These are phyloP conservation scores for Tylopilus cervinicoccineus DNA, from an alignment of 768 basidiomycete genomes.

Conservation along the genomic window DNA sequence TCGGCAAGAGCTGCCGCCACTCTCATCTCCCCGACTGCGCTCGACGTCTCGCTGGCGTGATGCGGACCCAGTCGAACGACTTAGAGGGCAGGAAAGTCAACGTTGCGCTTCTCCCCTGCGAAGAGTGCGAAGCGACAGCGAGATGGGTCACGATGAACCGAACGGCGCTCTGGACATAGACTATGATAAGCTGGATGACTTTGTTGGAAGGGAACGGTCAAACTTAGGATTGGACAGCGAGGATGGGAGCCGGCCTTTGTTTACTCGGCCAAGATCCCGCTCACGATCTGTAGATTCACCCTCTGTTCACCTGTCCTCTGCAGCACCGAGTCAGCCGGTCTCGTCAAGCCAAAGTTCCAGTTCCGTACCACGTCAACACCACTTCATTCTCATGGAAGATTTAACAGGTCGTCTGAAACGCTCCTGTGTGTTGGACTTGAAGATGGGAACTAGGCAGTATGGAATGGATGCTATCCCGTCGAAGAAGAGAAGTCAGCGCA, in stretches of 20 bases:
- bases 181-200: slow-evolving; percentile 24
- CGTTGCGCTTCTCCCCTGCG: slow-evolving; percentile 41
- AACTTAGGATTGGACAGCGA: slow-evolving; percentile 17
- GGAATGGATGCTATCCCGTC: slow-evolving; percentile 88
- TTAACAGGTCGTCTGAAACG: slow-evolving; percentile 87
- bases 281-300: slow-evolving; percentile 36
- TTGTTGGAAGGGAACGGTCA: slow-evolving; percentile 16
- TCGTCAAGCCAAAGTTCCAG: slow-evolving; percentile 39
- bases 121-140: slow-evolving; percentile 63
- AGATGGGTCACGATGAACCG: slow-evolving; percentile 35
- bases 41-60: slow-evolving; percentile 18
- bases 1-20: slow-evolving; percentile 34
- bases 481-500: slow-evolving; percentile 98
- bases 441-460: slow-evolving; percentile 99
- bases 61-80: slow-evolving; percentile 34
- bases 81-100: slow-evolving; percentile 39
- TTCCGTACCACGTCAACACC: slow-evolving; percentile 79
- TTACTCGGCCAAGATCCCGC: slow-evolving; percentile 40
- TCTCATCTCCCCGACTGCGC: slow-evolving; percentile 3
- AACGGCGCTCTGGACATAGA: slow-evolving; percentile 44
- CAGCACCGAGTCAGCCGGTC: slow-evolving; percentile 28
- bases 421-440: slow-evolving; percentile 95
- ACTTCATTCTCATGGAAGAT: slow-evolving; percentile 99
- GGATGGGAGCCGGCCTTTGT: slow-evolving; percentile 21
- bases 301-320: slow-evolving; percentile 23